phyloP scores from a whole-genome alignment of 1,139 yeast genomes.

The Meyerozyma sp. region DNA sequence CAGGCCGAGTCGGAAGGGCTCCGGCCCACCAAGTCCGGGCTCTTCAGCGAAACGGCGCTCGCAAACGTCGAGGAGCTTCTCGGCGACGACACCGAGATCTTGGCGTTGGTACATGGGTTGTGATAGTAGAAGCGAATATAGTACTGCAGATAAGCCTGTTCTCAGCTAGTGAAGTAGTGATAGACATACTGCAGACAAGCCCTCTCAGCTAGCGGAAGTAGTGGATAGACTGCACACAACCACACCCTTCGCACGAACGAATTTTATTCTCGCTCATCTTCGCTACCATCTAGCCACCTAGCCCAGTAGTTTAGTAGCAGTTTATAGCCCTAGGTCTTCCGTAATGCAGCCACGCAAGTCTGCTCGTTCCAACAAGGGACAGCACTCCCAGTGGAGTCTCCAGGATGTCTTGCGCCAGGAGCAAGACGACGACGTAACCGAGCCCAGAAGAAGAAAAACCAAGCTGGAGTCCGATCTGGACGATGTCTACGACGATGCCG shows the following conservation, averaged over 20 bases:
- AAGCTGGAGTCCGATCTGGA: neutral
- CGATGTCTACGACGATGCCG: constrained; percentile 2
- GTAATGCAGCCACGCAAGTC: constrained; percentile 1
- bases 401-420: neutral
- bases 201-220: neutral
- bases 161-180: no score
- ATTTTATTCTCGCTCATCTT: neutral
- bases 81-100: constrained; percentile 42
- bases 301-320: neutral
- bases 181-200: no score
- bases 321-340: neutral
- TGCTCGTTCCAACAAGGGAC: constrained; percentile 1
- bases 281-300: neutral
- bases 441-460: neutral
- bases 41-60: constrained; percentile 67
- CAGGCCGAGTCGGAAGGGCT: constrained; percentile 76
- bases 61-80: constrained; percentile 64
- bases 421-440: neutral
- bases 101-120: constrained; percentile 42
- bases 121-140: constrained; percentile 12
- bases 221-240: neutral
- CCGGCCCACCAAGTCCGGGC: constrained; percentile 67
- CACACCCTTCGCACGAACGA: no score
- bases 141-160: no score
- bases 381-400: constrained; percentile 1